Evolutionary conservation across 306 rosid genomes (phyloP).

Genomic region (Quercus mongolica): DNA sequence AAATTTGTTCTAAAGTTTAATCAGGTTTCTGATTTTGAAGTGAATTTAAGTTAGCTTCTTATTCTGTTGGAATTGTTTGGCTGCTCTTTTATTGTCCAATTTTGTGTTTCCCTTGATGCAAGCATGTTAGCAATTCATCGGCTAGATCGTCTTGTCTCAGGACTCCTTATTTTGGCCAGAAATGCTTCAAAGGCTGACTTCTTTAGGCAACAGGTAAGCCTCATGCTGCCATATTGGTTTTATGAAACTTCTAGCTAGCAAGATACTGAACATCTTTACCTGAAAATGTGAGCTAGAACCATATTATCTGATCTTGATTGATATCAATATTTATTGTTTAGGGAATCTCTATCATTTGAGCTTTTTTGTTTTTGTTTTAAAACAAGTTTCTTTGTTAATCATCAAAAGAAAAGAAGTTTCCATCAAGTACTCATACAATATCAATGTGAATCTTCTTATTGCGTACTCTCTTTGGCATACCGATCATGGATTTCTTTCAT

Average conservation of each 20-base stretch:
- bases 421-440: not conserved
- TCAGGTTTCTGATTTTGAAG: conserved; percentile 1
- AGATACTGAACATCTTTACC: not conserved
- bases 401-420: not conserved
- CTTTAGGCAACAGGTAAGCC: conserved; percentile 81
- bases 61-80: conserved; percentile 9
- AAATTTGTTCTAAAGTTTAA: not conserved
- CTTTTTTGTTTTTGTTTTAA: too few relatives aligned
- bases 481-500: too few relatives aligned
- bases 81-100: conserved; percentile 3
- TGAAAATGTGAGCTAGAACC: not conserved
- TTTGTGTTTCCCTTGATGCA: conserved; percentile 51
- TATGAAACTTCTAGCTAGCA: not conserved
- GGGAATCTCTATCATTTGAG: too few relatives aligned
- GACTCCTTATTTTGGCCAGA: conserved; percentile 94
- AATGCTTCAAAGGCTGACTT: conserved; percentile 76
- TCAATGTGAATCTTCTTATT: not conserved
- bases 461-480: not conserved
- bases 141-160: conserved; percentile 91
- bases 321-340: too few relatives aligned
- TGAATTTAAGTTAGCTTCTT: conserved; percentile 4
- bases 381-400: too few relatives aligned
- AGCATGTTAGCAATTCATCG: conserved; percentile 76
- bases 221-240: not conserved
- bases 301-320: not conserved